A percentile compares a stretch with the other conserved stretches of the same genome.
These are phyloP conservation scores for Malassezia restricta DNA, from an alignment of 1,284 basidiomycete genomes.

Conservation along the genomic window DNA sequence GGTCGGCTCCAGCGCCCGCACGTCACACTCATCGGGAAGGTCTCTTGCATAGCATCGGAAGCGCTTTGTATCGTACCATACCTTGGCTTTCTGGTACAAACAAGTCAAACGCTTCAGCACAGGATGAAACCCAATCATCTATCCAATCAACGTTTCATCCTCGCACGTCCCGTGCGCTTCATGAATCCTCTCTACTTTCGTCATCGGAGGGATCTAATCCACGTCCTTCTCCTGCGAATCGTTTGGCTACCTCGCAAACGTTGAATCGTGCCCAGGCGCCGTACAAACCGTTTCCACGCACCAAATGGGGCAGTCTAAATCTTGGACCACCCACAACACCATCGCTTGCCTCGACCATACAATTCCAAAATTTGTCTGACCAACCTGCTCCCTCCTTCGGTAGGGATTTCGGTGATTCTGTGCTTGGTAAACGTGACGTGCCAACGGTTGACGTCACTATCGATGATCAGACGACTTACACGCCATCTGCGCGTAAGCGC, in stretches of 20 bases:
- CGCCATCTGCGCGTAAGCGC: conserved; percentile 21
- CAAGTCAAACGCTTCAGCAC: not conserved
- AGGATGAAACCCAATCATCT: no score
- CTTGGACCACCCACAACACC: conserved; percentile 21
- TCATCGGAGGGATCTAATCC: no score
- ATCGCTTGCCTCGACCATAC: not conserved
- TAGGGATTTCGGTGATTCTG: not conserved
- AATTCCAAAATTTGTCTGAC: not conserved
- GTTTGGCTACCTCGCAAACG: no score
- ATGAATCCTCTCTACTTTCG: no score
- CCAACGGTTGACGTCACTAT: not conserved
- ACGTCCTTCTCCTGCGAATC: no score
- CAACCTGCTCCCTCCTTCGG: not conserved
- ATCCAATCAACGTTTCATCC: no score
- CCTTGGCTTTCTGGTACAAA: conserved; percentile 2
- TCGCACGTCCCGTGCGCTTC: no score
- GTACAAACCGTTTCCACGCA: conserved; percentile 3
- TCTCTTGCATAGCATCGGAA: conserved; percentile 8
- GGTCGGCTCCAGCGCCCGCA: no score
- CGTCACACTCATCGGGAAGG: not conserved
- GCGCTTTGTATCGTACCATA: conserved; percentile 1
- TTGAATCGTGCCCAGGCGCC: no score
- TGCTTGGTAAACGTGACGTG: conserved; percentile 13
- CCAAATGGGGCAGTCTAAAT: conserved; percentile 33
- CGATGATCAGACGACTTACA: not conserved